Evolutionary conservation across 2,329 filamentous ascomycete genomes (phyloP), one percentile per base, ranked within the genome.

Genomic region (Botrytis byssoidea): DNA sequence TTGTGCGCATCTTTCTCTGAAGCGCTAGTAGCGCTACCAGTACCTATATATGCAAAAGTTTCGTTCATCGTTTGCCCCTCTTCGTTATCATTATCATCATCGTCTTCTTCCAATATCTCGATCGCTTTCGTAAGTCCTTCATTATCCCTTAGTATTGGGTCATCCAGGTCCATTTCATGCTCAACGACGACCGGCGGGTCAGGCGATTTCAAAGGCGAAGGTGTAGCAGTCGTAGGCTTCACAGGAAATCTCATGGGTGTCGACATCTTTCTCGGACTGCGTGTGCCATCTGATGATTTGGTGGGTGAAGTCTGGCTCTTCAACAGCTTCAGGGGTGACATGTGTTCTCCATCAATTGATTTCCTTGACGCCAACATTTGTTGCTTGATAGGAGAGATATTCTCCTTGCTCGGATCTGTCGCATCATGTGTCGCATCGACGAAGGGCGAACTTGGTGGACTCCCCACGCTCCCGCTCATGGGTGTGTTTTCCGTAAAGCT

Each of bases 211-310:
- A 77, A 75, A 18, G 78, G 76, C 22, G 80, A 79, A 25, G 73
- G 63, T 32, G 51, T 57, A 16, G 79, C 40, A 32, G 66, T 78
- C 78, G 51, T 73, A 16, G 90, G 83, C 80, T 87, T 89, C 77
- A 91, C 85, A 72, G 89, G 89, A 78, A 91, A 91, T 73, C 89
- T 89, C 75, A 87, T 87, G 25, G 88, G 87, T 3, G 81, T 81
- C 32, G 81, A 86, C 63, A 84, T 76, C 75, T 86, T 87, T 74
- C 85, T 82, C 42, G 87, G 85, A 77, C 84, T 88, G 79, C 70
- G 75, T 16, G 74, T 48, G 4, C 72, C 37, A 37, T 78, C 78
- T 18, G 74, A 73, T 14, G 74, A 63, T 32, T 76, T 78, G 40
- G 71, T 70, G 2, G 78, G 77, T 29, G 78, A 79, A 12, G 76